These are phyloP conservation scores for Diplodia intermedia DNA, from an alignment of 2,329 filamentous ascomycete genomes.

Conservation along the genomic window DNA sequence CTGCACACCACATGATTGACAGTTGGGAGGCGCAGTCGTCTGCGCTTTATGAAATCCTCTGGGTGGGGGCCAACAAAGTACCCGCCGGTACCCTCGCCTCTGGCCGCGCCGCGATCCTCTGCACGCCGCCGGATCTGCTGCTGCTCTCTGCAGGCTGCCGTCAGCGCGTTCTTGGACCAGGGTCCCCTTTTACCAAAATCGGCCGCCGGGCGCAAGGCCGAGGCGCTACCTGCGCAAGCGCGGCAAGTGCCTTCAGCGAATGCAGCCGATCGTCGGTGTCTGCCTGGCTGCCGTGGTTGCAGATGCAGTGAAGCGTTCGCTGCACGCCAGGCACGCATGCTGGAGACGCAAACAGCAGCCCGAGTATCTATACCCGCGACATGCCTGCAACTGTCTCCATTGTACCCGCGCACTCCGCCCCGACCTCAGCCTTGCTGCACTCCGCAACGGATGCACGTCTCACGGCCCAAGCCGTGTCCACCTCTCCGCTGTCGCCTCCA, in stretches of 20 bases:
- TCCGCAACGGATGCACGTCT: constrained; percentile 17
- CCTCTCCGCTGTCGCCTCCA: not conserved
- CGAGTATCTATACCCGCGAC: not conserved
- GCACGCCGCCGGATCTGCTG: constrained; percentile 18
- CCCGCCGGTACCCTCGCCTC: constrained; percentile 3
- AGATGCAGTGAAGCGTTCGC: constrained; percentile 12
- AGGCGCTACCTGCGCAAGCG: constrained; percentile 2
- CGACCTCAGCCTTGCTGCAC: constrained; percentile 24
- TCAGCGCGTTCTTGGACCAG: constrained; percentile 6
- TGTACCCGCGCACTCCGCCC: not conserved
- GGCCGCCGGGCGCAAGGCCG: constrained; percentile 11
- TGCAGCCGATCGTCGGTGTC: not conserved
- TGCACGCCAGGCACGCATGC: constrained; percentile 1
- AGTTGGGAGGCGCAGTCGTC: constrained; percentile 4
- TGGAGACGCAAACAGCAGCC: constrained; percentile 8
- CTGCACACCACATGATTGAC: constrained; percentile 16
- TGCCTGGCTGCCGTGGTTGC: not conserved
- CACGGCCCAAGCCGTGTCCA: constrained; percentile 8
- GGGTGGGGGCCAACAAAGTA: not conserved
- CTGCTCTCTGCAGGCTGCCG: constrained; percentile 5
- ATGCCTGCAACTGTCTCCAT: not conserved
- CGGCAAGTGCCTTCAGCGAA: constrained; percentile 6
- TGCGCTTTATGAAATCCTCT: constrained; percentile 1
- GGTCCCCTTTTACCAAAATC: constrained; percentile 5
- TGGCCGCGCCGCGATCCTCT: not conserved